Evolutionary conservation across 2,329 filamentous ascomycete species (phyloP).

Genomic region (Nemania sp.): DNA sequence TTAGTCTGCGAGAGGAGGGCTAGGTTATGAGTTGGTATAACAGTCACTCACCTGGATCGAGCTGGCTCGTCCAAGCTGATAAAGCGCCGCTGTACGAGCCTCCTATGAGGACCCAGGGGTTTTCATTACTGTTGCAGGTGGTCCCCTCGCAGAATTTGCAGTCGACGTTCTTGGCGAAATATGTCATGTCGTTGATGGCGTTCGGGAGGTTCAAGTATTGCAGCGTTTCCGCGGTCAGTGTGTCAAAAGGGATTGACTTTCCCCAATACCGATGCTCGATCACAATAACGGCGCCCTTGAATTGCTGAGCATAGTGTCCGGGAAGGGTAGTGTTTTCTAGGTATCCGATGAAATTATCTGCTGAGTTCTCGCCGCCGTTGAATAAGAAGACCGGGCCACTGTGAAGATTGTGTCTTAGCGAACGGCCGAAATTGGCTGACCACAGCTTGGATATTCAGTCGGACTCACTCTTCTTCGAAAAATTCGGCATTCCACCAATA

Average conservation of each 20-base stretch:
- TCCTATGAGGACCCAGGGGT: constrained; percentile 56
- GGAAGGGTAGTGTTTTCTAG: constrained; percentile 23
- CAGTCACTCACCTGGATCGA: constrained; percentile 46
- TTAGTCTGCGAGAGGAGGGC: background rate
- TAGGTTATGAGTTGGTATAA: background rate
- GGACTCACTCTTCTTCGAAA: constrained; percentile 25
- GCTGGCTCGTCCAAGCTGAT: constrained; percentile 50
- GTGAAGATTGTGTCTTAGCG: background rate
- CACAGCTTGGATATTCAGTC: background rate
- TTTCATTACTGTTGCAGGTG: constrained; percentile 46
- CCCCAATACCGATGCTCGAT: constrained; percentile 33
- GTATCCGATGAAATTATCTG: constrained; percentile 23
- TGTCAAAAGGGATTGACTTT: constrained; percentile 25
- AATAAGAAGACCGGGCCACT: constrained; percentile 31
- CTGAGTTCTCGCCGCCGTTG: constrained; percentile 26
- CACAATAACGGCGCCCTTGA: constrained; percentile 27
- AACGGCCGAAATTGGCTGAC: background rate
- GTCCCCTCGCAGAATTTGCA: constrained; percentile 46
- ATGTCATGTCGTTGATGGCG: constrained; percentile 35
- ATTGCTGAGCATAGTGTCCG: constrained; percentile 27
- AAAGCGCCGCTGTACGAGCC: constrained; percentile 56
- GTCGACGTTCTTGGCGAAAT: constrained; percentile 41
- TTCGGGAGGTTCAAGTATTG: constrained; percentile 35
- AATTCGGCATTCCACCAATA: constrained; percentile 29
- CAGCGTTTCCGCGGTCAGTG: constrained; percentile 29